These are phyloP conservation scores for Verticillium klebahnii DNA, from an alignment of 2,329 filamentous ascomycete genomes.

Conservation along the genomic window DNA sequence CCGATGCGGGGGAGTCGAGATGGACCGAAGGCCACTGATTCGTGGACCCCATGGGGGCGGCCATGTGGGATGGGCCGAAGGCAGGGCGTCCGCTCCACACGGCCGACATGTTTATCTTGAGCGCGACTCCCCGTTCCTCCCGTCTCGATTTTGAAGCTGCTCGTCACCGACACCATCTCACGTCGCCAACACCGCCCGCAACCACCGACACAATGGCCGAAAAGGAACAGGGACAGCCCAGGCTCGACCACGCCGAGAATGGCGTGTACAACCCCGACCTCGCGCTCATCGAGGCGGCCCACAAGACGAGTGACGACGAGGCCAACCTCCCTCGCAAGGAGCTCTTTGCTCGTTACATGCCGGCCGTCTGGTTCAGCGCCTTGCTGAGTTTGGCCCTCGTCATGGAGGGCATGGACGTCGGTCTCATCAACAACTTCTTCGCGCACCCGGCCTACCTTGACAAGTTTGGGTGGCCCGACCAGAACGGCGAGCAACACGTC, in stretches of 20 bases:
- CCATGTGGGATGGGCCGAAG: not conserved
- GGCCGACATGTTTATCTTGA: not conserved
- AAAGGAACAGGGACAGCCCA: conserved; percentile 2
- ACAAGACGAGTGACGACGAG: conserved; percentile 22
- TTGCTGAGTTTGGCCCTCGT: conserved; percentile 24
- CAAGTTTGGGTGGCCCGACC: conserved; percentile 28
- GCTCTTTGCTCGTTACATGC: conserved; percentile 23
- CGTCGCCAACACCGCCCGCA: not conserved
- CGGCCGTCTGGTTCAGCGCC: conserved; percentile 20
- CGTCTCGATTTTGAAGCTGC: not conserved
- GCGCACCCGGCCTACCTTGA: conserved; percentile 22
- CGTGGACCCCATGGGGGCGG: not conserved
- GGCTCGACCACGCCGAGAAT: conserved; percentile 17
- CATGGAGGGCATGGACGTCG: conserved; percentile 31
- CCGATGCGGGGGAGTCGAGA: not conserved
- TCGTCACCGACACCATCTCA: not conserved
- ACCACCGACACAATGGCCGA: not conserved
- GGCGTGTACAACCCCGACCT: conserved; percentile 15
- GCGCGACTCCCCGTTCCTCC: not conserved
- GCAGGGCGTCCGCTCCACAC: not conserved
- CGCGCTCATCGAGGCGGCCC: conserved; percentile 27
- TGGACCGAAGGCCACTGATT: not conserved
- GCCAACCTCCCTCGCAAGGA: conserved; percentile 22
- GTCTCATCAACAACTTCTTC: conserved; percentile 33
- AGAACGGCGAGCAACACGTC: conserved; percentile 29